Evolutionary conservation across 2,329 filamentous ascomycete species (phyloP).

Genomic region (Xylariaceae sp.): DNA sequence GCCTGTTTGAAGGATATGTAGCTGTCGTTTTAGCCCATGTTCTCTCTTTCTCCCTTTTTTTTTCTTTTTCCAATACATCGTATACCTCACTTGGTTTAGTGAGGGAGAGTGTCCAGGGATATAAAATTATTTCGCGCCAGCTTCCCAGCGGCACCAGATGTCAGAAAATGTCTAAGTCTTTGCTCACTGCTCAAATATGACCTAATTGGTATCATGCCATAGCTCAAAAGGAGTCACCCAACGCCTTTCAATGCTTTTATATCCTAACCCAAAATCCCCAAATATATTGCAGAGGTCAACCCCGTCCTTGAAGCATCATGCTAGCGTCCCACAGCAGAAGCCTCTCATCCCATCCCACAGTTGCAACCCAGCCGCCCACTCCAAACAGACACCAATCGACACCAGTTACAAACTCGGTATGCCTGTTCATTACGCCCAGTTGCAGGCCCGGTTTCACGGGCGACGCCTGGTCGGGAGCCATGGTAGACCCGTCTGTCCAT

Average conservation of each 20-base stretch:
- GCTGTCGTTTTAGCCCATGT: too few species aligned
- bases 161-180: too few species aligned
- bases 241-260: not conserved
- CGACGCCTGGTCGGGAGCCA: conserved; percentile 32
- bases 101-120: too few species aligned
- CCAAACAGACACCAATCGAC: conserved; percentile 99
- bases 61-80: too few species aligned
- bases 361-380: conserved; percentile 91
- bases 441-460: conserved; percentile 60
- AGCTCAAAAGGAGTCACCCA: not conserved
- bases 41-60: too few species aligned
- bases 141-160: too few species aligned
- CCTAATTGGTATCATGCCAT: not conserved
- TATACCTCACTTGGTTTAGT: too few species aligned
- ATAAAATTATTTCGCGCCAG: too few species aligned
- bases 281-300: not conserved
- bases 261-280: not conserved
- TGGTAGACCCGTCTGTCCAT: conserved; percentile 73
- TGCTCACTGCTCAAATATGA: not conserved
- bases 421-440: conserved; percentile 82
- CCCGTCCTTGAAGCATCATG: conserved; percentile 26
- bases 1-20: too few species aligned
- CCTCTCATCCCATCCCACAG: conserved; percentile 89
- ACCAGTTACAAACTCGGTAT: conserved; percentile 94
- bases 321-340: conserved; percentile 88